Percentiles rank a stretch among this genome's conserved stretches.
phyloP scores from a whole-genome alignment of 2,329 filamentous ascomycete genomes.

The Pseudogymnoascus sp. region DNA sequence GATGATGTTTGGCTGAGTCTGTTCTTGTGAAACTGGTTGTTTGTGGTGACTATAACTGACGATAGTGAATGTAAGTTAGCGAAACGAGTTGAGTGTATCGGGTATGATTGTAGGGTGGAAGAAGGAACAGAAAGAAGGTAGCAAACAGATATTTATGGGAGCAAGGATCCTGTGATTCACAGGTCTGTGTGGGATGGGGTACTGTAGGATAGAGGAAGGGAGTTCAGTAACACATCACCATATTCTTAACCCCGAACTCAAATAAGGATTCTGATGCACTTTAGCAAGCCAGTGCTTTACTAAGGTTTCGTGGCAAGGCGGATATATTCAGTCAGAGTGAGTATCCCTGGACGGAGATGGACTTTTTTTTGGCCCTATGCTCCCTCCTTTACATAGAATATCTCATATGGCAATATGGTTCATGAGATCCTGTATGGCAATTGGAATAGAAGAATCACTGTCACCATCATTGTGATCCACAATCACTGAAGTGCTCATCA shows the following conservation, averaged over 20 bases:
- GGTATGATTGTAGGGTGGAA: neutral
- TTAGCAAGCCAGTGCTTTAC: neutral
- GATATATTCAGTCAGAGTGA: neutral
- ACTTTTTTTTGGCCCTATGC: neutral
- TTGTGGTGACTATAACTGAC: neutral
- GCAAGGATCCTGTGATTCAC: neutral
- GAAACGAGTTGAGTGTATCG: neutral
- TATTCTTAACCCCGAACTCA: neutral
- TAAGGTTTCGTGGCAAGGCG: neutral
- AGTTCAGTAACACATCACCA: neutral
- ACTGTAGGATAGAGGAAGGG: neutral
- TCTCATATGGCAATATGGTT: neutral
- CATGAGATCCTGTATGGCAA: neutral
- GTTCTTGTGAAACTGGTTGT: neutral
- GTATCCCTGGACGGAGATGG: neutral
- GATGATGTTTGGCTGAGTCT: neutral
- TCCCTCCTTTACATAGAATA: neutral
- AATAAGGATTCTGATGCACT: neutral
- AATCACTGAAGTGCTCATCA: neutral
- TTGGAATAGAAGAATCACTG: neutral
- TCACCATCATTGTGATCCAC: neutral
- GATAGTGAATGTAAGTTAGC: neutral
- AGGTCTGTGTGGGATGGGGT: neutral
- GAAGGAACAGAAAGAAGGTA: neutral
- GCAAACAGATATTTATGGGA: neutral